Evolutionary conservation across 2,329 filamentous ascomycete species (phyloP).

Genomic region (Emergomyces pasteurianus): DNA sequence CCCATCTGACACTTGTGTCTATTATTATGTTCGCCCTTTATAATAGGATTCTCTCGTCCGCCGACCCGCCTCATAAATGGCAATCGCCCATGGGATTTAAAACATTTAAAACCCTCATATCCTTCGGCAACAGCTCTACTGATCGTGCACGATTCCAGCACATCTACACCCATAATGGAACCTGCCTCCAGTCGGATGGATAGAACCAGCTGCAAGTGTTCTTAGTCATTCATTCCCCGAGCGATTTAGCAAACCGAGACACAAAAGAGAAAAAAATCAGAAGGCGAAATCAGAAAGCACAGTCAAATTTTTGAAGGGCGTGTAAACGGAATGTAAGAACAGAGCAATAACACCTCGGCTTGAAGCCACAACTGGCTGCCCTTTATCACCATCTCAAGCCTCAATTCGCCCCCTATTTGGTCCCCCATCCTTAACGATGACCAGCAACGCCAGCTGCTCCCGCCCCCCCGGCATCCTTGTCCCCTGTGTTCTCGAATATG

Average conservation of each 20-base stretch:
- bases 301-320: not conserved
- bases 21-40: not conserved
- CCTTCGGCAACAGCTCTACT: not conserved
- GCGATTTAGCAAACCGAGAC: not conserved
- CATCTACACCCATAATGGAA: not conserved
- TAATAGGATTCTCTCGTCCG: not conserved
- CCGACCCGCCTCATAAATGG: not conserved
- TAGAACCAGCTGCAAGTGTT: slow-evolving; percentile 32
- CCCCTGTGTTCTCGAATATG: slow-evolving; percentile 51
- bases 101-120: not conserved
- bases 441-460: slow-evolving; percentile 56
- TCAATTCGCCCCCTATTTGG: not conserved
- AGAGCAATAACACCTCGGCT: slow-evolving; percentile 43
- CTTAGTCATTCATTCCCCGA: not conserved
- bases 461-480: slow-evolving; percentile 43
- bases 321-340: not conserved
- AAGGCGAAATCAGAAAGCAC: not conserved
- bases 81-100: not conserved
- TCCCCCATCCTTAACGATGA: slow-evolving; percentile 18
- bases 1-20: not conserved
- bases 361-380: slow-evolving; percentile 61
- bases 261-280: not conserved
- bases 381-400: slow-evolving; percentile 39
- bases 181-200: slow-evolving; percentile 51
- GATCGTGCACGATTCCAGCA: not conserved